Percentiles rank a stretch among this genome's conserved stretches.
phyloP scores from a whole-genome alignment of 176 grass and related monocot genomes.

The Metroxylon sagu region DNA sequence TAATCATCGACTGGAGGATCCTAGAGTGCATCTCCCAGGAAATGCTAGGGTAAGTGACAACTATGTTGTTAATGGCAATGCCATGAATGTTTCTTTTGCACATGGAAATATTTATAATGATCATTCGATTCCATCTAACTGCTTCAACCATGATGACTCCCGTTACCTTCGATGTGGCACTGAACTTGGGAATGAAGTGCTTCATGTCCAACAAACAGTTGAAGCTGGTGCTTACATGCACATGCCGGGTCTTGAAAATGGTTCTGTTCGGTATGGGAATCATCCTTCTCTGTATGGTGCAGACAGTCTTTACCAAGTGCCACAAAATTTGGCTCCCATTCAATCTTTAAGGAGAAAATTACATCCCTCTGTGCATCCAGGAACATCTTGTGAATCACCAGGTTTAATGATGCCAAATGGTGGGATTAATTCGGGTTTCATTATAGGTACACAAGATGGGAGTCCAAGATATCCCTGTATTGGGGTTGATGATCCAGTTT shows the following conservation, averaged over 20 bases:
- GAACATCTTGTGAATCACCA: slow-evolving; percentile 40
- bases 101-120: slow-evolving; percentile 44
- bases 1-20: slow-evolving; percentile 54
- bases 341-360: slow-evolving; percentile 60
- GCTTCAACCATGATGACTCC: slow-evolving; percentile 42
- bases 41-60: slow-evolving; percentile 48
- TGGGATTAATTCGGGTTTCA: too few relatives aligned
- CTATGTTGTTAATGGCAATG: slow-evolving; percentile 38
- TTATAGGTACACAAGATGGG: slow-evolving; percentile 35
- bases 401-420: slow-evolving; percentile 35
- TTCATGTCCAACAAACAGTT: slow-evolving; percentile 53
- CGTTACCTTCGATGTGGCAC: slow-evolving; percentile 34
- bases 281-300: slow-evolving; percentile 55
- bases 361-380: slow-evolving; percentile 34
- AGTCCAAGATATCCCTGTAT: slow-evolving; percentile 48
- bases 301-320: slow-evolving; percentile 70
- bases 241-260: slow-evolving; percentile 46
- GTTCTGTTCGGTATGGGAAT: slow-evolving; percentile 32
- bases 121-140: slow-evolving; percentile 37
- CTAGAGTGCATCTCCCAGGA: slow-evolving; percentile 31
- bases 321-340: slow-evolving; percentile 56
- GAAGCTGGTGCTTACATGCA: slow-evolving; percentile 29
- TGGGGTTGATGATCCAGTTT: slow-evolving; percentile 42
- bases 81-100: slow-evolving; percentile 44
- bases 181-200: slow-evolving; percentile 40